These are phyloP conservation scores for Magnaporthales sp. DNA, from an alignment of 2,329 filamentous ascomycete genomes.

Conservation along the genomic window DNA sequence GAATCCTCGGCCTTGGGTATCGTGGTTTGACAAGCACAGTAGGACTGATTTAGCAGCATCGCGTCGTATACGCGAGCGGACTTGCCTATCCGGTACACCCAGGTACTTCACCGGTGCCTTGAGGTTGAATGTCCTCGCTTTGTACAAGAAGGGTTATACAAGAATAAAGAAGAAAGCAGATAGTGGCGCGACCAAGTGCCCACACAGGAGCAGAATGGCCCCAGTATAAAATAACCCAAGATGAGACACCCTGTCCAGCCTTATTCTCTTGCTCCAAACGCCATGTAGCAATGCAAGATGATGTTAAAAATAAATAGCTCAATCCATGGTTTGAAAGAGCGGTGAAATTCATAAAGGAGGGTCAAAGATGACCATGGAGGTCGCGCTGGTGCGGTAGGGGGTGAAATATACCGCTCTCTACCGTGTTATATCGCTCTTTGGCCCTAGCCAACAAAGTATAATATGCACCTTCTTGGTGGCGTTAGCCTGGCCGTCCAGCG, in stretches of 20 bases:
- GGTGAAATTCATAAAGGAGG: neutral
- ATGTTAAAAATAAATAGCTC: neutral
- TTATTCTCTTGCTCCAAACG: slow-evolving; percentile 1
- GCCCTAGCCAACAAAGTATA: neutral
- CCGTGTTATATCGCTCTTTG: neutral
- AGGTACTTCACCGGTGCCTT: neutral
- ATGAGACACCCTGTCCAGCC: neutral
- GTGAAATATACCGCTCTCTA: neutral
- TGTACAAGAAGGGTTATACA: neutral
- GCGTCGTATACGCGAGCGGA: neutral
- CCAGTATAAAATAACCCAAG: neutral
- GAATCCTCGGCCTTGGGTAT: neutral
- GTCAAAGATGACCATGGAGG: neutral
- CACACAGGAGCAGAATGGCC: neutral
- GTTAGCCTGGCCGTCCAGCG: neutral
- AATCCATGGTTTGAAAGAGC: neutral
- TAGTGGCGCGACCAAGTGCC: too few relatives aligned
- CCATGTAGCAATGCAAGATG: slow-evolving; percentile 3
- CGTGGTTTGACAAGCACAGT: neutral
- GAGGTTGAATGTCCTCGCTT: neutral
- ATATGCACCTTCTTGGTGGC: neutral
- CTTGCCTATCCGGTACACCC: neutral
- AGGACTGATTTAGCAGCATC: neutral
- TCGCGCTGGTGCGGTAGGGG: neutral
- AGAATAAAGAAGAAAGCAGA: neutral